Conservation (phyloP, 139 green algal genomes). For the Volvox africanus region DNA sequence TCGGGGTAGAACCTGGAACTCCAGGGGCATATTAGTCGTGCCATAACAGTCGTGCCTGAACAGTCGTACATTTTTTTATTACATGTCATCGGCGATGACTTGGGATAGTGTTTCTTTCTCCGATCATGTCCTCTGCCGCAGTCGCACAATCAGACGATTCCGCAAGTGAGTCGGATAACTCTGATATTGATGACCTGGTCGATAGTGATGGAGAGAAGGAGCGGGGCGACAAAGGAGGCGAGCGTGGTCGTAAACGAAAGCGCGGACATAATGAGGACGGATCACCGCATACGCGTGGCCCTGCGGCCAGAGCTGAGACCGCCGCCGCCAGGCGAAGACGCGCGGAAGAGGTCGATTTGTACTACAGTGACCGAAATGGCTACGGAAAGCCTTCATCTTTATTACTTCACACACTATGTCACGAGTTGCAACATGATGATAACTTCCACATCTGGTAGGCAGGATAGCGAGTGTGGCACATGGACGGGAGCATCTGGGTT, state of each 20-base stretch:
- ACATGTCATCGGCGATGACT: no score
- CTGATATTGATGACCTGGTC: conserved; percentile 4
- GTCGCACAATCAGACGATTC: conserved; percentile 5
- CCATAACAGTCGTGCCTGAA: no score
- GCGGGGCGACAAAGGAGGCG: not conserved
- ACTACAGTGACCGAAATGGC: conserved; percentile 69
- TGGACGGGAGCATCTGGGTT: no score
- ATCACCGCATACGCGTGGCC: conserved; percentile 26
- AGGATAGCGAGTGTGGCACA: not conserved
- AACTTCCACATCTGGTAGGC: conserved; percentile 79
- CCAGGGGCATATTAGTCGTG: no score
- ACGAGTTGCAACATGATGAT: conserved; percentile 72
- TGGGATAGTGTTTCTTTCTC: no score
- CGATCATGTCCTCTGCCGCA: not conserved
- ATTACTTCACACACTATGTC: conserved; percentile 77
- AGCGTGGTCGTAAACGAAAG: not conserved
- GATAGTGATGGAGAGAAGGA: conserved; percentile 5
- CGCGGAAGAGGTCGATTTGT: conserved; percentile 54
- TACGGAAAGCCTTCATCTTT: conserved; percentile 83
- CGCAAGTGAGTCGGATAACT: not conserved
- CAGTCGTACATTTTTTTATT: no score
- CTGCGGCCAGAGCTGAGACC: not conserved
- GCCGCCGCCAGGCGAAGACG: not conserved
- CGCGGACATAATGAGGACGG: not conserved
- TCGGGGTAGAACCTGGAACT: no score